These are phyloP conservation scores for Talaromyces marneffei DNA, from an alignment of 2,329 filamentous ascomycete species.

Conservation along the genomic window DNA sequence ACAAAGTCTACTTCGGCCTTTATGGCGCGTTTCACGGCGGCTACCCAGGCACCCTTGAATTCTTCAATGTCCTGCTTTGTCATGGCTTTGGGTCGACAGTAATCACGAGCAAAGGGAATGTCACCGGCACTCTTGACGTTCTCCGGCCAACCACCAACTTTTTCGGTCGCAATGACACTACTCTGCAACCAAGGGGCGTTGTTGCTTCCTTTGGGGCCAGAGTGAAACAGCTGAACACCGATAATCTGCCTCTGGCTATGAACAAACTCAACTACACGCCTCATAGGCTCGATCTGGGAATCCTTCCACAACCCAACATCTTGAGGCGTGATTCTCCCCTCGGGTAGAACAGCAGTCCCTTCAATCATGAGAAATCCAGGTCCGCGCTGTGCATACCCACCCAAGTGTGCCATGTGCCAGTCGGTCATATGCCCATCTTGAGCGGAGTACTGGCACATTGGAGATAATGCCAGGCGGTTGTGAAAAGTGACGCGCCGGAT, in stretches of 20 bases:
- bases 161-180: not conserved
- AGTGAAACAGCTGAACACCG: constrained; percentile 29
- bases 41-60: constrained; percentile 39
- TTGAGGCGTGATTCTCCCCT: constrained; percentile 35
- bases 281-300: constrained; percentile 28
- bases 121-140: not conserved
- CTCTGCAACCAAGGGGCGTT: not conserved
- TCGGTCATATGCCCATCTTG: constrained; percentile 39
- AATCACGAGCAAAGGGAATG: not conserved
- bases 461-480: constrained; percentile 56
- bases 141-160: not conserved
- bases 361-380: constrained; percentile 8
- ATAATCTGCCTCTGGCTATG: constrained; percentile 25
- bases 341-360: constrained; percentile 23
- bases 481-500: constrained; percentile 55
- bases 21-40: constrained; percentile 48
- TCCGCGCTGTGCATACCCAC: constrained; percentile 15
- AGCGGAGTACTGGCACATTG: constrained; percentile 55
- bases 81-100: constrained; percentile 13
- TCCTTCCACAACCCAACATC: constrained; percentile 32
- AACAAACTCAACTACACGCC: constrained; percentile 26
- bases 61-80: constrained; percentile 40
- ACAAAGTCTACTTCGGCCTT: constrained; percentile 51
- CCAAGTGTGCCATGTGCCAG: constrained; percentile 41
- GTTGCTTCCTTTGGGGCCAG: constrained; percentile 16